Base-by-base conservation (phyloP, 371 early-diverging fungal species). In the Blyttiomyces sp. region DNA sequence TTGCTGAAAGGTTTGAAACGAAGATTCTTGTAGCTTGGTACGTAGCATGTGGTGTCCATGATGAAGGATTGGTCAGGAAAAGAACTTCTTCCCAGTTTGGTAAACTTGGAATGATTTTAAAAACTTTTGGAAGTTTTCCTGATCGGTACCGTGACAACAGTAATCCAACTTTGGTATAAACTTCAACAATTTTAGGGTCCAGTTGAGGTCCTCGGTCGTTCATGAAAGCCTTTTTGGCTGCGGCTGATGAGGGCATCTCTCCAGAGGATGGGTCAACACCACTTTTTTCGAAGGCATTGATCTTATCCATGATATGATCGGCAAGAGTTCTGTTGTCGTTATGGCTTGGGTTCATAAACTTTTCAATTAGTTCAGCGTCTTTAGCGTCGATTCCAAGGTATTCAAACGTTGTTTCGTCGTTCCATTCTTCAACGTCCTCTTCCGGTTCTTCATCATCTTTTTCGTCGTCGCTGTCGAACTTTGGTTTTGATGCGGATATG, bases 21-120 rank as follows among this genome's bases (percentile, higher is more conserved):
- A 97, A 97, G 71, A 98, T 88, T 46, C 94, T 84, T 2, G 96
- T 94, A 2, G 98, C 98, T 80, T 94, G 89, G 73, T 90, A 96
- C 16, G 87, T 86, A 13, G 98, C 98, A 66, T 96, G 89, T 16
- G 97, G 93, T 7, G 97, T 93, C 98, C 98, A 98, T 28, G 79
- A 79, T 39, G 89, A 88, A 2, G 98, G 98, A 27, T 78, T 79
- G 1, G 98, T 98, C 28, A 94, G 72, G 67, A 88, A 88, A 59
- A 98, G 73, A 35, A 97, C 85, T 62, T 97, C 94, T 72, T 96
- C 95, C 98, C 98, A 98, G 80, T 97, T 92, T 45, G 80, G 75
- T 27, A 98, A 80, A 9, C 92, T 86, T 7, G 98, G 96, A 51
- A 97, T 92, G 61, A 98, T 92, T 80, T 98, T 98, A 88, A 98